Evolutionary conservation across 306 rosid genomes (phyloP), one percentile per base, ranked within the genome.

Genomic region (Lathyrus aphaca): DNA sequence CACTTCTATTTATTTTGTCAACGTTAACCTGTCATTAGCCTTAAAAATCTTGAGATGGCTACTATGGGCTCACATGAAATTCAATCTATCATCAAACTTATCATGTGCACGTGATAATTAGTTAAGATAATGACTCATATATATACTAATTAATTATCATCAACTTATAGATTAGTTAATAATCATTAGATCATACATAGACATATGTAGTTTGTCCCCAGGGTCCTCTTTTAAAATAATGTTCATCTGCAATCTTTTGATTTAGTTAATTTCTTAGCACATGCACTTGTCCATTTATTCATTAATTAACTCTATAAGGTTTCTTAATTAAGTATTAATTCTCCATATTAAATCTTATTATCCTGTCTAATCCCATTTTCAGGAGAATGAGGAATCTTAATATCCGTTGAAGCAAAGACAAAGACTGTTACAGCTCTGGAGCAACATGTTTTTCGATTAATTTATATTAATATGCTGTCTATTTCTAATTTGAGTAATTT

Each of bases 301-400:
- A 32, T 5, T 23, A 12, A n/a, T 5, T 6, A 18, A 13, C 58
- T 30, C n/a, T 23, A 40, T 49, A 42, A 56, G 4, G 8, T 30
- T 46, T 38, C 63, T 67, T 40, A 66, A 66, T 55, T 43, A 49
- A 68, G 70, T 23, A 18, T 55, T 23, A 46, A 40, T 45, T 16
- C 14, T 5, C 39, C 50, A 0, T n/a, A 37, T 2, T 71, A 21
- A 53, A 6, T 60, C 56, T 66, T 56, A 40, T 60, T 18, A 60
- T 14, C 8, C 11, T 62, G 27, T 15, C 10, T 45, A 56, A 19
- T 58, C 14, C 12, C 25, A 8, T 46, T 80, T 68, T 16, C 37
- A 80, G 87, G 85, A 65, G 77, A n/a, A 78, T 87, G 83, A 77
- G 79, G 79, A 85, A 87, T 80, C 82, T 85, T 45, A 85, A 76